These are phyloP conservation scores for Fraxinus xanthoxyloides DNA, from an alignment of 305 asterid genomes.

Conservation along the genomic window DNA sequence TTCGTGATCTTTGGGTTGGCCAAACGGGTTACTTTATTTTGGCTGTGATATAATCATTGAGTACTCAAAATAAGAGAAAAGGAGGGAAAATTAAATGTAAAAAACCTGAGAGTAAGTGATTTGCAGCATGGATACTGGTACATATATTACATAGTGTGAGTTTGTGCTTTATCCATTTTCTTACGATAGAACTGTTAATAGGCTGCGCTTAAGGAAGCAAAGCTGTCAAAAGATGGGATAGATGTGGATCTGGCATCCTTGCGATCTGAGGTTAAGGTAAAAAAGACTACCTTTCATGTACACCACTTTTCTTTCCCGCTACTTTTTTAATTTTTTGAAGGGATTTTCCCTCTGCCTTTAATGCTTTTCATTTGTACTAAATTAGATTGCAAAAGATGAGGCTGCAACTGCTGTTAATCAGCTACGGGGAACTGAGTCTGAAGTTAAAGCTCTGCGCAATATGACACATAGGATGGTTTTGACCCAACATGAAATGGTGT, in stretches of 20 bases:
- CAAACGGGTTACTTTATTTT: constrained; percentile 4
- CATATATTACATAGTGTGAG: constrained; percentile 9
- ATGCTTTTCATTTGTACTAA: constrained; percentile 26
- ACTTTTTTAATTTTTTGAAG: background rate
- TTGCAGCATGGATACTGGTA: background rate
- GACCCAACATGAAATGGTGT: constrained; percentile 87
- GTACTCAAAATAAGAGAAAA: background rate
- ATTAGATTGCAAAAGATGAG: constrained; percentile 70
- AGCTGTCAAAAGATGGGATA: constrained; percentile 63
- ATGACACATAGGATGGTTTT: constrained; percentile 97
- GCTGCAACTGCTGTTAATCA: constrained; percentile 57
- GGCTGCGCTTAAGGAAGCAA: constrained; percentile 95
- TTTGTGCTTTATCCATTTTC: constrained; percentile 12
- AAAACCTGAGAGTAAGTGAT: background rate
- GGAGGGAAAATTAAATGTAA: background rate
- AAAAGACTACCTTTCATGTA: constrained; percentile 21
- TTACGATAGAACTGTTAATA: constrained; percentile 21
- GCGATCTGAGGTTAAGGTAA: constrained; percentile 68
- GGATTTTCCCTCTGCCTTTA: constrained; percentile 25
- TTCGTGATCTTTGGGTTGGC: constrained; percentile 21
- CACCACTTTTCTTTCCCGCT: background rate
- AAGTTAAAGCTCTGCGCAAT: constrained; percentile 75
- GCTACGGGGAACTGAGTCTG: constrained; percentile 68
- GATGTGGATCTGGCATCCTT: constrained; percentile 62
- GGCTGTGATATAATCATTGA: constrained; percentile 13